A percentile compares a stretch with the other conserved stretches of the same genome.
These are phyloP conservation scores for Schwanniomyces etchellsii DNA, from an alignment of 1,139 yeast genomes.

Conservation along the genomic window DNA sequence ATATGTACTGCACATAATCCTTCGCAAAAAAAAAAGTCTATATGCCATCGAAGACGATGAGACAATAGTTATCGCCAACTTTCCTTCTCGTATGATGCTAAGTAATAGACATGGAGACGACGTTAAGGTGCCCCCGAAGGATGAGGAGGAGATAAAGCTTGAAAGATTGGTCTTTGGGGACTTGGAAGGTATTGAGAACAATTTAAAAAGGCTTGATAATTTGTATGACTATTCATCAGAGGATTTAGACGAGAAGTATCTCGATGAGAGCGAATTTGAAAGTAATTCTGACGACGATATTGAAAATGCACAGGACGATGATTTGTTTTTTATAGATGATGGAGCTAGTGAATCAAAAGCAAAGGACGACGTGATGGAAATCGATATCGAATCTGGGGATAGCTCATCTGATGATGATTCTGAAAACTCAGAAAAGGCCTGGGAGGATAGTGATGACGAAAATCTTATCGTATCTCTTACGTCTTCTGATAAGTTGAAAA, in stretches of 20 bases:
- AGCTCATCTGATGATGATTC: conserved; percentile 23
- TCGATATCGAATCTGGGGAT: conserved; percentile 18
- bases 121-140: conserved; percentile 58
- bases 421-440: conserved; percentile 46
- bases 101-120: conserved; percentile 17
- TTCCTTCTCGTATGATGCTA: not conserved
- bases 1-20: too few relatives aligned
- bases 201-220: conserved; percentile 54
- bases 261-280: conserved; percentile 10
- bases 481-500: conserved; percentile 57
- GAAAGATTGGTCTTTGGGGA: conserved; percentile 93
- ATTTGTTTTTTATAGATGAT: conserved; percentile 61
- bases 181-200: conserved; percentile 66
- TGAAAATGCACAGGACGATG: conserved; percentile 49
- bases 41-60: too few relatives aligned
- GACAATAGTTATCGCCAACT: too few relatives aligned
- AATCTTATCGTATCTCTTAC: conserved; percentile 55
- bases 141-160: conserved; percentile 71
- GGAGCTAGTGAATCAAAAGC: conserved; percentile 30
- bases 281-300: conserved; percentile 20
- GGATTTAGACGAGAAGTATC: conserved; percentile 21
- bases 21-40: too few relatives aligned
- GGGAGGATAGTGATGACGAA: conserved; percentile 95
- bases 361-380: conserved; percentile 31
- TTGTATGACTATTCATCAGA: conserved; percentile 47